Percentiles rank a stretch among this genome's conserved stretches.
phyloP scores from a whole-genome alignment of 129 eudicot genomes.

The Silybum marianum region DNA sequence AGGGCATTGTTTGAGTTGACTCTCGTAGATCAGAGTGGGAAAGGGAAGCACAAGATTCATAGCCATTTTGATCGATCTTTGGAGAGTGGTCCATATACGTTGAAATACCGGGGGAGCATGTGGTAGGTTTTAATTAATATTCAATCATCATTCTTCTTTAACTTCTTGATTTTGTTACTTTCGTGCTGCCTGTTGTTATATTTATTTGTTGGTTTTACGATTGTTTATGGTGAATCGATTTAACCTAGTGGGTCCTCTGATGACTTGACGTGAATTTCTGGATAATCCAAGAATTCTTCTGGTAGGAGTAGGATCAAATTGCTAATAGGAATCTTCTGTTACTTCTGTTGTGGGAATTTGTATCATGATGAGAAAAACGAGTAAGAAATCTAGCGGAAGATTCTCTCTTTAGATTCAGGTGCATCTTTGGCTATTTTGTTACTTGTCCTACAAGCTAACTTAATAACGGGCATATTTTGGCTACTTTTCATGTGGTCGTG shows the following conservation, averaged over 20 bases:
- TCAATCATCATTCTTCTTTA: background rate
- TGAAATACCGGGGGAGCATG: slow-evolving; percentile 90
- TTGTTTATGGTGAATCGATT: background rate
- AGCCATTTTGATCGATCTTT: slow-evolving; percentile 86
- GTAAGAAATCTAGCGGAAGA: background rate
- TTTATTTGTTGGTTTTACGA: background rate
- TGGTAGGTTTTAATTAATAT: slow-evolving; percentile 42
- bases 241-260: background rate
- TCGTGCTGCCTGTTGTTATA: background rate
- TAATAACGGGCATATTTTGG: background rate
- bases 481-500: background rate
- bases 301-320: background rate
- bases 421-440: background rate
- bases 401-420: background rate
- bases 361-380: background rate
- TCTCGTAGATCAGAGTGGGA: slow-evolving; percentile 79
- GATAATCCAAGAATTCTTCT: background rate
- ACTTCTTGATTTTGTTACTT: background rate
- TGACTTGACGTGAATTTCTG: background rate
- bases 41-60: slow-evolving; percentile 79
- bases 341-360: background rate
- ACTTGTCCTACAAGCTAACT: background rate
- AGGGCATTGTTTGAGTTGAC: slow-evolving; percentile 86
- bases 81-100: slow-evolving; percentile 86
- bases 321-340: background rate